Conservation (phyloP, 2,329 filamentous ascomycete species). For the Aphanocladium album region DNA sequence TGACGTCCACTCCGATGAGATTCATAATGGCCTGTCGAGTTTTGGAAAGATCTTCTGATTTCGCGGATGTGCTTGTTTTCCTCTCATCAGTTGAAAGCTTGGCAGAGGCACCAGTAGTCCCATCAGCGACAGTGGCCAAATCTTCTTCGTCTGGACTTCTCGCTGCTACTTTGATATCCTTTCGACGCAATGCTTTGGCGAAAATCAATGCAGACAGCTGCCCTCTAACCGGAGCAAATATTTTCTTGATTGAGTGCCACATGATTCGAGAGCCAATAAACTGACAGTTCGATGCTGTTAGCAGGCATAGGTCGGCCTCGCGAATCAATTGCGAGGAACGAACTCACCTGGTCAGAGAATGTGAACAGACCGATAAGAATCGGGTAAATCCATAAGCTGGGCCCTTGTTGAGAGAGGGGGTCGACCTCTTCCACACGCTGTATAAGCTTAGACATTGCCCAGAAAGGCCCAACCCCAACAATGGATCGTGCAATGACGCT, state of each 20-base stretch:
- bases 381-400: conserved; percentile 31
- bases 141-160: conserved; percentile 33
- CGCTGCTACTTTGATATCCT: conserved; percentile 64
- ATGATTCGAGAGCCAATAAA: conserved; percentile 62
- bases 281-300: no score
- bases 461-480: conserved; percentile 4
- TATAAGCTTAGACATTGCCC: conserved; percentile 8
- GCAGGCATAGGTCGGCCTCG: no score
- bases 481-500: neutral
- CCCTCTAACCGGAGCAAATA: conserved; percentile 62
- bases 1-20: conserved; percentile 67
- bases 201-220: conserved; percentile 72
- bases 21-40: conserved; percentile 69
- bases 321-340: no score
- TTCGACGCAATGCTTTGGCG: conserved; percentile 69
- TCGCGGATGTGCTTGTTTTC: no score
- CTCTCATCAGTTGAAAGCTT: no score
- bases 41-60: conserved; percentile 30
- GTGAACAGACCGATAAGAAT: conserved; percentile 50
- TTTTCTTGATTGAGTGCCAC: conserved; percentile 59
- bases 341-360: conserved; percentile 58
- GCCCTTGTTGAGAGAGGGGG: neutral
- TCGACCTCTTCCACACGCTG: neutral
- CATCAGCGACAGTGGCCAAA: conserved; percentile 17
- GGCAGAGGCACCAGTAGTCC: no score